Percentiles rank a stretch among this genome's conserved stretches.
phyloP scores from a whole-genome alignment of 169 alveolate genomes.

The Plasmodium ovale region DNA sequence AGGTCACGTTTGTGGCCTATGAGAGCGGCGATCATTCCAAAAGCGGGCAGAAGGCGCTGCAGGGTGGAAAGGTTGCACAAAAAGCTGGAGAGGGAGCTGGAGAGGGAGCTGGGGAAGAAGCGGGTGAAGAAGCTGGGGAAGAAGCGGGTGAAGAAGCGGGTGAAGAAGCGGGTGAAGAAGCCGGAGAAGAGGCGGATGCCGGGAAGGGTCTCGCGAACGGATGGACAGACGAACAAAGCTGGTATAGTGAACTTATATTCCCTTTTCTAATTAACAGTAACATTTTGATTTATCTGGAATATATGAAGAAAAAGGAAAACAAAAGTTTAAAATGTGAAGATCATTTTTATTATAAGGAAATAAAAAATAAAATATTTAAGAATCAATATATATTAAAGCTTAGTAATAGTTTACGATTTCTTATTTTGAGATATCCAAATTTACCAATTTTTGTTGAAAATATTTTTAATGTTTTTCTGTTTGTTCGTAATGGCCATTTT shows the following conservation, averaged over 20 bases:
- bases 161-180: background rate
- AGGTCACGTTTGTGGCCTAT: background rate
- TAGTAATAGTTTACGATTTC: background rate
- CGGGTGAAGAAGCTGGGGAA: too few relatives aligned
- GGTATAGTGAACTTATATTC: background rate
- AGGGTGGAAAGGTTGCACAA: background rate
- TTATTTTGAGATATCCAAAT: conserved; percentile 19
- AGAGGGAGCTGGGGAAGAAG: too few relatives aligned
- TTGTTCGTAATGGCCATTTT: conserved; percentile 24
- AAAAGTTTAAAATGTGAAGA: conserved; percentile 19
- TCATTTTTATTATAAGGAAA: conserved; percentile 22
- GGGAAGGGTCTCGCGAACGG: background rate
- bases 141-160: background rate
- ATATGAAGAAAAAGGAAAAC: conserved; percentile 18
- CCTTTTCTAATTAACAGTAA: conserved; percentile 22
- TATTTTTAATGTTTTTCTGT: conserved; percentile 28
- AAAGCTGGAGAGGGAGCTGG: background rate
- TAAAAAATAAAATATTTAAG: conserved; percentile 17
- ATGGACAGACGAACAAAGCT: background rate
- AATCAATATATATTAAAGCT: conserved; percentile 19
- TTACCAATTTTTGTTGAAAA: conserved; percentile 28
- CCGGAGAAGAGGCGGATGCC: background rate
- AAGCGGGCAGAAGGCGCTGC: background rate
- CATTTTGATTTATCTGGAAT: conserved; percentile 32
- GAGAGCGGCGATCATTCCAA: too few relatives aligned